A percentile compares a stretch with the other conserved stretches of the same genome.
Conservation (phyloP, 192 early-diverging fungal species). For the Rhizophagus sp. region DNA sequence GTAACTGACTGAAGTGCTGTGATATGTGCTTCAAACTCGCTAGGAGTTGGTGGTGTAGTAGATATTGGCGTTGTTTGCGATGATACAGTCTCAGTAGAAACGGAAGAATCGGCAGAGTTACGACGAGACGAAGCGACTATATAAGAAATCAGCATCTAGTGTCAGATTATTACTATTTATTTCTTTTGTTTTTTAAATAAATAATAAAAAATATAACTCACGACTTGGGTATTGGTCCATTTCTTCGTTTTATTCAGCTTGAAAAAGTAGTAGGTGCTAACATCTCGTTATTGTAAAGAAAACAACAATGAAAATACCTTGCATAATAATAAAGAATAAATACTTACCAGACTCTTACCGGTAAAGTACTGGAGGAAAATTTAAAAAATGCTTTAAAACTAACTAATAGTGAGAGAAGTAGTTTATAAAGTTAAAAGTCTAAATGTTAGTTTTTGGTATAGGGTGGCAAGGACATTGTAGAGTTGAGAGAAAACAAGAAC, state of each 20-base stretch:
- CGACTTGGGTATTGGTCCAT: not conserved
- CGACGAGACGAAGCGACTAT: conserved; percentile 10
- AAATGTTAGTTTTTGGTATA: conserved; percentile 4
- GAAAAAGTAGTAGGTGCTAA: not conserved
- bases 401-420: conserved; percentile 11
- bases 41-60: conserved; percentile 27
- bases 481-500: conserved; percentile 21
- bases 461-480: conserved; percentile 11
- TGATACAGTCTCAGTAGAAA: conserved; percentile 11
- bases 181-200: not conserved
- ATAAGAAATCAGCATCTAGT: not conserved
- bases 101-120: conserved; percentile 14
- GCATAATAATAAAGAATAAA: conserved; percentile 8
- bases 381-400: not conserved
- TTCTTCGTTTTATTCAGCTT: conserved; percentile 14
- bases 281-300: not conserved
- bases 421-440: not conserved
- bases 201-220: conserved; percentile 4
- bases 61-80: conserved; percentile 27
- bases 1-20: conserved; percentile 4
- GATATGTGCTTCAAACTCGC: conserved; percentile 16
- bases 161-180: not conserved
- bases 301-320: not conserved
- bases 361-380: conserved; percentile 4
- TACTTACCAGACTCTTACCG: conserved; percentile 16